Evolutionary conservation across 164 flowering plant genomes (phyloP).

Genomic region (Nymphaea thermarum): DNA sequence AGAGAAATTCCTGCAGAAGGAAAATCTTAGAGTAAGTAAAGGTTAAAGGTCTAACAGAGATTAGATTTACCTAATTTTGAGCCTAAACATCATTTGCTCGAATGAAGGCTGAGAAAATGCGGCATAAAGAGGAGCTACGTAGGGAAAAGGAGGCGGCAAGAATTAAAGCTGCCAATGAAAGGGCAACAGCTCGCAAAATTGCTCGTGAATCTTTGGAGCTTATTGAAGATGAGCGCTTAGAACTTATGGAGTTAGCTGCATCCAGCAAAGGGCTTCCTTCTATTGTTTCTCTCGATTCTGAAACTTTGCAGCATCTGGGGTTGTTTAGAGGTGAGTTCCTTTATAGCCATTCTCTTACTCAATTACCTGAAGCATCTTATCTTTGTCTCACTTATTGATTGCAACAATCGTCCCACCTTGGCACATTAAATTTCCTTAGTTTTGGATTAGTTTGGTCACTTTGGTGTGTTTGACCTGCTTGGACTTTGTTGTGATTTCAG

Average conservation of each 20-base stretch:
- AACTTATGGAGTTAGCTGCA: slow-evolving; percentile 88
- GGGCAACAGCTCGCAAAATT: slow-evolving; percentile 80
- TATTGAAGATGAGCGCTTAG: slow-evolving; percentile 87
- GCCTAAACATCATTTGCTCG: background rate
- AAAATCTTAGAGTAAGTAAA: slow-evolving; percentile 53
- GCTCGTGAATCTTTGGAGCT: slow-evolving; percentile 90
- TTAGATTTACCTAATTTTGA: background rate
- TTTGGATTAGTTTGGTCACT: background rate
- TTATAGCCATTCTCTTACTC: background rate
- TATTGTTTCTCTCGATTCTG: slow-evolving; percentile 56
- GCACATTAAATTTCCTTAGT: background rate
- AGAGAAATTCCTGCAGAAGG: slow-evolving; percentile 74
- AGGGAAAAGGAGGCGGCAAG: slow-evolving; percentile 77
- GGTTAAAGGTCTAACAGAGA: background rate
- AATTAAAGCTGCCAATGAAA: slow-evolving; percentile 76
- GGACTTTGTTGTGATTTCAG: slow-evolving; percentile 24
- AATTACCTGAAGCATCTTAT: background rate
- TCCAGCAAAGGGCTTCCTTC: slow-evolving; percentile 60
- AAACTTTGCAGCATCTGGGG: slow-evolving; percentile 64
- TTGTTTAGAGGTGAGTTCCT: slow-evolving; percentile 43
- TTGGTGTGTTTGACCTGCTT: background rate
- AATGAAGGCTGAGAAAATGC: slow-evolving; percentile 73
- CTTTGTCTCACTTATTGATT: background rate
- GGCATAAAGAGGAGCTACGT: slow-evolving; percentile 78
- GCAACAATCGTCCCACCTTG: background rate